These are phyloP conservation scores for Fusarium irregulare DNA, from an alignment of 2,329 filamentous ascomycete genomes.

Conservation along the genomic window DNA sequence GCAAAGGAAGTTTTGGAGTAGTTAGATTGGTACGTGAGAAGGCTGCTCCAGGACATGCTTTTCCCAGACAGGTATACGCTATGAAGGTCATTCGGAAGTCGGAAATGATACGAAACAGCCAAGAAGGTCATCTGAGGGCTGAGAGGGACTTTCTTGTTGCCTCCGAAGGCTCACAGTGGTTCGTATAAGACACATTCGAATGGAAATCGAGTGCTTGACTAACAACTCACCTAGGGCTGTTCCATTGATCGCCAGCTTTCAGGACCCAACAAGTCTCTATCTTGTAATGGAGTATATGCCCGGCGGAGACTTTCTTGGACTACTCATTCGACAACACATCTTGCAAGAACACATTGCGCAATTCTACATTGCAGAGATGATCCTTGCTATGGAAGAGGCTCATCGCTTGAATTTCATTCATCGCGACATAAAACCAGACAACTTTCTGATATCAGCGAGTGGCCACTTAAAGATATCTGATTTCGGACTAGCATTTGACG, in stretches of 20 bases:
- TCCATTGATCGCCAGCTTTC: slow-evolving; percentile 87
- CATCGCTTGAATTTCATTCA: slow-evolving; percentile 92
- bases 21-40: slow-evolving; percentile 85
- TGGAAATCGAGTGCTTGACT: background rate
- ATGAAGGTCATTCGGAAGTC: slow-evolving; percentile 98
- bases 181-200: slow-evolving; percentile 35
- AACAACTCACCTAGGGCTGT: slow-evolving; percentile 73
- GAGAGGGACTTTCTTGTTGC: slow-evolving; percentile 93
- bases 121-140: slow-evolving; percentile 91
- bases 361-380: slow-evolving; percentile 96
- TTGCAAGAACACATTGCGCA: slow-evolving; percentile 81
- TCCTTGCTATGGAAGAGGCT: slow-evolving; percentile 91
- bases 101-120: slow-evolving; percentile 88
- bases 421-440: slow-evolving; percentile 96
- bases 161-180: slow-evolving; percentile 87
- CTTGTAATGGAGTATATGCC: slow-evolving; percentile 99
- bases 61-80: slow-evolving; percentile 75
- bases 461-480: slow-evolving; percentile 96
- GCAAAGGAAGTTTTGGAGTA: slow-evolving; percentile 94
- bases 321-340: slow-evolving; percentile 86
- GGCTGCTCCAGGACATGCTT: slow-evolving; percentile 44
- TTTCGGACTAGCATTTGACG: slow-evolving; percentile 94
- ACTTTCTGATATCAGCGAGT: slow-evolving; percentile 88
- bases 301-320: slow-evolving; percentile 90
- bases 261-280: slow-evolving; percentile 86